Evolutionary conservation across 2,329 filamentous ascomycete species (phyloP).

Genomic region (Aquanectria penicillioides): DNA sequence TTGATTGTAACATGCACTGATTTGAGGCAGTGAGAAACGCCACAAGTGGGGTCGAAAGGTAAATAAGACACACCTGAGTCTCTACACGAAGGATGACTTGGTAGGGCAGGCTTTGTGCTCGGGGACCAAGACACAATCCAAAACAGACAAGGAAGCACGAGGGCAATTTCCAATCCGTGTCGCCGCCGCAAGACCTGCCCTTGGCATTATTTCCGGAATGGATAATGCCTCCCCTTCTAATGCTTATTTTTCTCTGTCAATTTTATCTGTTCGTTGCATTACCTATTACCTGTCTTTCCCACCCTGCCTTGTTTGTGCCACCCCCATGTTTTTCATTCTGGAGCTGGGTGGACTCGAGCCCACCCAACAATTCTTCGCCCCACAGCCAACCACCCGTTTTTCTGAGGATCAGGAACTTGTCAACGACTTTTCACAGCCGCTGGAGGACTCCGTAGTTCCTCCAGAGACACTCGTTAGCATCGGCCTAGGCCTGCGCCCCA

Average conservation of each 20-base stretch:
- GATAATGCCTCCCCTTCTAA: no score
- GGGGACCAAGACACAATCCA: background rate
- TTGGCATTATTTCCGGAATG: no score
- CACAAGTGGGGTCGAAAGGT: constrained; percentile 6
- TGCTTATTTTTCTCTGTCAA: no score
- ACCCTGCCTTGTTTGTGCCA: no score
- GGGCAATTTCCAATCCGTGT: constrained; percentile 4
- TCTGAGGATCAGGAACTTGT: constrained; percentile 10
- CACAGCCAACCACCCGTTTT: background rate
- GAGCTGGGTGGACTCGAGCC: no score
- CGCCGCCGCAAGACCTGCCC: no score
- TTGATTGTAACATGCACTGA: constrained; percentile 1
- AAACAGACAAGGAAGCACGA: constrained; percentile 17
- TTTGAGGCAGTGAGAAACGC: background rate
- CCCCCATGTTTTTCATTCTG: no score
- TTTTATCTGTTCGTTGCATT: no score
- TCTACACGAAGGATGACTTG: background rate
- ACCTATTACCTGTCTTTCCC: no score
- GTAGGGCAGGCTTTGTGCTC: background rate
- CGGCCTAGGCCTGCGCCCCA: background rate
- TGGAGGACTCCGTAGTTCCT: no score
- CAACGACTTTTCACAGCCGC: background rate
- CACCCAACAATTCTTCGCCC: background rate
- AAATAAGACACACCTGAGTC: background rate
- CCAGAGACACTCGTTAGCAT: no score